These are phyloP conservation scores for Dimocarpus longan DNA, from an alignment of 345 rosid species.

Conservation along the genomic window DNA sequence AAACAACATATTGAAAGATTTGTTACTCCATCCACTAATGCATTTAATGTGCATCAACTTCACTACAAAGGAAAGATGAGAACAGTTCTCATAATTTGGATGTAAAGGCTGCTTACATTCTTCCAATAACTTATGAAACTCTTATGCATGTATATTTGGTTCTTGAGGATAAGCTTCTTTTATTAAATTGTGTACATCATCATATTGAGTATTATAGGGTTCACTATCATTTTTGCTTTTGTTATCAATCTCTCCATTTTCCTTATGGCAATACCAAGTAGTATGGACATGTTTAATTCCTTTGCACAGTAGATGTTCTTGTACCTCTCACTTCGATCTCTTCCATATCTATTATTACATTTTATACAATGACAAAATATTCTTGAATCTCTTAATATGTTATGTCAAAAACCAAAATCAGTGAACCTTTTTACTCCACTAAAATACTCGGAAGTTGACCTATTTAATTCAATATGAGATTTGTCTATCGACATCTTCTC, in stretches of 20 bases:
- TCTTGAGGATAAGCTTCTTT: background rate
- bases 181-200: background rate
- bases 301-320: background rate
- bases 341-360: background rate
- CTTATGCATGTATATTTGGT: background rate
- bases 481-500: background rate
- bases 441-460: background rate
- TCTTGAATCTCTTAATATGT: background rate
- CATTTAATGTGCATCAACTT: constrained; percentile 5
- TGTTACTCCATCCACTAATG: constrained; percentile 11
- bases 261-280: background rate
- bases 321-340: background rate
- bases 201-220: background rate
- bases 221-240: background rate
- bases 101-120: background rate
- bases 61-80: background rate
- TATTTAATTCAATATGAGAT: background rate
- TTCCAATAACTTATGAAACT: background rate
- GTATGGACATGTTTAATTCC: background rate
- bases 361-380: background rate
- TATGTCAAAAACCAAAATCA: background rate
- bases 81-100: background rate
- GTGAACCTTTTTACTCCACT: background rate
- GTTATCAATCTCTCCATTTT: background rate
- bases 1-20: constrained; percentile 10